Base-by-base conservation (phyloP, 176 grass and related monocot genomes). In the Oryza officinalis region DNA sequence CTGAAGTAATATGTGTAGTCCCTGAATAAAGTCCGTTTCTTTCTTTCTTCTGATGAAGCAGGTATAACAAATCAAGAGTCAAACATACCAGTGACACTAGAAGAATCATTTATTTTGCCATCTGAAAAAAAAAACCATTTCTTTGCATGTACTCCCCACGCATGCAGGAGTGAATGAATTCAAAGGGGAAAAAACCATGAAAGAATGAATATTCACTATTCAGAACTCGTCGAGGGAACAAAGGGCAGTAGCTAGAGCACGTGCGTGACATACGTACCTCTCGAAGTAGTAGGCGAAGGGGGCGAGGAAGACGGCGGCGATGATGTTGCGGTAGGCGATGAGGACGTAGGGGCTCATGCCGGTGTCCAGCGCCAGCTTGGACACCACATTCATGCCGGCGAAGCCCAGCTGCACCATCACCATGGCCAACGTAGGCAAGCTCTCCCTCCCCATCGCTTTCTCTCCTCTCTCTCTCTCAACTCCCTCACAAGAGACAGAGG, bases 321-420 rank as follows among this genome's bases (percentile, higher is more conserved):
- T 68, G 85, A 98, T 72, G 89, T 98, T 94, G 13, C 96, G 92
- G 87, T 98, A 98, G 79, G 96, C 85, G 82, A 90, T 98, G 82
- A 98, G 75, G 14, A 98, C 96, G 69, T 86, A 95, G 54, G 96
- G 96, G 80, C 92, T 98, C 93, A 93, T 98, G 86, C 96, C 93
- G 8, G 83, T 85, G 84, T 95, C 92, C 75, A 98, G 74, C 40
- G 96, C 96, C n/a, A 98, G 77, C 82, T 98, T 98, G 12, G 96
- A 98, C 30, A 98, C 28, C 13, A 98, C 81, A 63, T 98, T 98
- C 63, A 98, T 81, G 9, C 92, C 96, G 13, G 96, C 93, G 44
- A 93, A 98, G 4, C 92, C 96, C 1, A 94, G 85, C 82, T 98
- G 96, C 27, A 98, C 85, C 10, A 89, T 57, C 72, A 95, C 87